phyloP scores from a whole-genome alignment of 2,329 filamentous ascomycete species.

The Geosmithia morbida region DNA sequence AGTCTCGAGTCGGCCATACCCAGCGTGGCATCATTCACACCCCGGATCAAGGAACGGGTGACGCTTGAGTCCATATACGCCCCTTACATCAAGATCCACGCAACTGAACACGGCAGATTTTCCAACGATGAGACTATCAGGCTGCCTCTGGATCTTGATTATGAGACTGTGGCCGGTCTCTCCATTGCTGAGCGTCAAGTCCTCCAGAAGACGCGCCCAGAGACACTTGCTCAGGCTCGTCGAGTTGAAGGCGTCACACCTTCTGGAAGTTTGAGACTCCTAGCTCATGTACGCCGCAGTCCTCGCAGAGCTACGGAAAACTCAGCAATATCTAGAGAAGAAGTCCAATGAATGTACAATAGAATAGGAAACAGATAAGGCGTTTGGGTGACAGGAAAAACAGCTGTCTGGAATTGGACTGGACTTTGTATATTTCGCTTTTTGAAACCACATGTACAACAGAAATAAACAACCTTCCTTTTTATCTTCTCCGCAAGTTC shows the following conservation, averaged over 20 bases:
- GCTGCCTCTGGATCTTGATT: conserved; percentile 65
- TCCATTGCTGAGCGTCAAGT: conserved; percentile 66
- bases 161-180: conserved; percentile 56
- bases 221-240: conserved; percentile 78
- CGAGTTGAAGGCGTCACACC: conserved; percentile 69
- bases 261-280: conserved; percentile 41
- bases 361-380: not conserved
- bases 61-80: conserved; percentile 75
- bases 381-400: not conserved
- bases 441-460: conserved; percentile 1
- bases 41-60: conserved; percentile 52
- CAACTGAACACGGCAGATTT: conserved; percentile 49
- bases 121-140: conserved; percentile 61
- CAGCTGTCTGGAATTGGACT: not conserved
- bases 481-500: not conserved
- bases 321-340: not conserved
- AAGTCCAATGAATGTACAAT: not conserved
- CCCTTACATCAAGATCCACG: conserved; percentile 69
- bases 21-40: conserved; percentile 35
- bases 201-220: conserved; percentile 57
- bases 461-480: not conserved
- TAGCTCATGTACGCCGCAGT: conserved; percentile 41
- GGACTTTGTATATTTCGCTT: not conserved
- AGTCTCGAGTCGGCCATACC: conserved; percentile 44
- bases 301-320: not conserved